These are phyloP conservation scores for Agastache rugosa DNA, from an alignment of 257 asterid species.

Conservation along the genomic window DNA sequence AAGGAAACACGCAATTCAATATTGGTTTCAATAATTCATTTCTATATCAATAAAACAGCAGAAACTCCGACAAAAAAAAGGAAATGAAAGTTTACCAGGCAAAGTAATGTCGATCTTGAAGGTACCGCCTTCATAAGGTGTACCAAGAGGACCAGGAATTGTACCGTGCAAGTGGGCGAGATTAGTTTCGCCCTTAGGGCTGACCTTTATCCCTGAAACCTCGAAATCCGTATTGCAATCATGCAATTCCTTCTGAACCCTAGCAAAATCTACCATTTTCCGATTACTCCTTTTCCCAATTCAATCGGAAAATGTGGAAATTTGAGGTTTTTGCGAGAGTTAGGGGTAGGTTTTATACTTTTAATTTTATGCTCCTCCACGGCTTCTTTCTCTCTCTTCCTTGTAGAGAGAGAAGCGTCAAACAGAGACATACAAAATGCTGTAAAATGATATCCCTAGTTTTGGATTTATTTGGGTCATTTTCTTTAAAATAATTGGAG, in stretches of 20 bases:
- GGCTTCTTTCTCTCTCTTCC: neutral
- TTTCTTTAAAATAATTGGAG: neutral
- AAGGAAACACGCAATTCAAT: neutral
- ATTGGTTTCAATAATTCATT: neutral
- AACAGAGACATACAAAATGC: too few relatives aligned
- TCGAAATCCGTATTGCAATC: constrained; percentile 85
- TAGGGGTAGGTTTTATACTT: constrained; percentile 11
- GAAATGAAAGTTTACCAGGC: constrained; percentile 51
- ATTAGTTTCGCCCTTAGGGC: constrained; percentile 64
- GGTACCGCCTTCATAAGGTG: constrained; percentile 93
- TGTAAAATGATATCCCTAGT: neutral
- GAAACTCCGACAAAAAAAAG: too few relatives aligned
- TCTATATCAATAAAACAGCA: neutral
- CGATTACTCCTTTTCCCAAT: neutral
- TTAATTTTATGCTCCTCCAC: constrained; percentile 18
- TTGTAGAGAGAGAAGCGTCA: neutral
- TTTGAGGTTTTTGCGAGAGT: constrained; percentile 11
- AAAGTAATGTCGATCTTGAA: constrained; percentile 92
- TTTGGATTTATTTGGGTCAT: neutral
- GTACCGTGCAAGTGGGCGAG: constrained; percentile 81
- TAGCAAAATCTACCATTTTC: constrained; percentile 81
- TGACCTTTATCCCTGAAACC: constrained; percentile 80
- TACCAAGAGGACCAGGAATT: constrained; percentile 88
- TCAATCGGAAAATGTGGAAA: neutral
- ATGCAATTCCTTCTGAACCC: constrained; percentile 90